Evolutionary conservation across 129 eudicot genomes (phyloP), one percentile per base, ranked within the genome.

Genomic region (Tagetes patula): DNA sequence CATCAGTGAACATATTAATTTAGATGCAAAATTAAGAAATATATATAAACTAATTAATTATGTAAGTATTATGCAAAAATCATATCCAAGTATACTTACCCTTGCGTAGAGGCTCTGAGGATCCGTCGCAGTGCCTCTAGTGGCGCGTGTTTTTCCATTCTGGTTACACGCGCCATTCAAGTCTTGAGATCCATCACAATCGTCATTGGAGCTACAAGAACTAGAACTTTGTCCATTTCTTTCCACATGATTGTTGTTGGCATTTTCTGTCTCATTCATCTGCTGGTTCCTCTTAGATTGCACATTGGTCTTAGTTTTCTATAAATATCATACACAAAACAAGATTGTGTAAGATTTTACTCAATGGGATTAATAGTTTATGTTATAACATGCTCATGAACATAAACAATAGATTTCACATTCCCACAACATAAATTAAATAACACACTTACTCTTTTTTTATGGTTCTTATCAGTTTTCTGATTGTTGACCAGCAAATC

Each of bases 81-180:
- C 12, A 45, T 12, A 45, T 45, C 49, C 0, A 45, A 45, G 1
- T 45, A 12, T 8, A 13, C 54, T 71, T 85, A 94, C 99, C 87
- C 99, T 88, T 79, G 99, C 99, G 65, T 94, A 90, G 40, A 94
- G 93, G 79, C 99, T 94, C 73, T 94, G 99, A 1, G 99, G 96
- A 66, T 94, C 99, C 31, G 96, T 90, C 5, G 98, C 96, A 20
- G 90, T 61, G 13, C 98, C 98, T 75, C 96, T 84, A 65, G 82
- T 62, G 12, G 99, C 97, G 72, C 86, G 84, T 32, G 89, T 75
- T 79, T 93, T 93, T 3, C 86, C 87, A 34, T 84, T 85, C 1
- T 81, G 66, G 67, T 85, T 85, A 32, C 50, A 58, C 40, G 74
- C 75, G 32, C 74, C 75, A 71, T 77, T 76, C 38, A 75, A 20